Base-by-base conservation (phyloP, 371 early-diverging fungal genomes). In the Rhizopus arrhizus region DNA sequence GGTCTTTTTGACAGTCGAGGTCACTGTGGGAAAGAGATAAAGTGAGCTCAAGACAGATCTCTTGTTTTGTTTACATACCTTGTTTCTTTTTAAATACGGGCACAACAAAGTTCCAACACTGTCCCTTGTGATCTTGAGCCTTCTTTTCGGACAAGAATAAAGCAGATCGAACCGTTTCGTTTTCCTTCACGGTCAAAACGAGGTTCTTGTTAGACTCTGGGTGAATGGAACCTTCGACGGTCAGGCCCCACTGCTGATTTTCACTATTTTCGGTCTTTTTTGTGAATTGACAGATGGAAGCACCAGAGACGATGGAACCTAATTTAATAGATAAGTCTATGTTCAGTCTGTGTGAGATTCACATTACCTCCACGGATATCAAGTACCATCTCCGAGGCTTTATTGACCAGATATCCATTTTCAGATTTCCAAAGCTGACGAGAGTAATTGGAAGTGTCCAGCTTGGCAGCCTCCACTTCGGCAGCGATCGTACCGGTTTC, bases 301-400 rank as follows among this genome's bases (percentile, higher is more conserved):
- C 73, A 48, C 72, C 73, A n/a, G 49, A 53, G 34, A 45, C 48
- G 12, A 79, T 56, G 9, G 65, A 48, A 52, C 72, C 78, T 78
- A 48, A 38, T 38, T n/a, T n/a, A n/a, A n/a, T n/a, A n/a, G n/a
- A n/a, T n/a, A n/a, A n/a, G n/a, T n/a, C n/a, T n/a, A n/a, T n/a
- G n/a, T n/a, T n/a, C n/a, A n/a, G n/a, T n/a, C n/a, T n/a, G n/a
- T n/a, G n/a, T n/a, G n/a, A n/a, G n/a, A n/a, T n/a, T n/a, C n/a
- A n/a, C n/a, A n/a, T n/a, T n/a, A 85, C 85, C 83, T 56, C 83
- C 83, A 42, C 78, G 77, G 62, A 85, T 74, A 61, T 85, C 83
- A 11, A 85, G 72, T 11, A 83, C 85, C 72, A 80, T 74, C 12
- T 77, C 69, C 4, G 85, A 81, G 47, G 81, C 78, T 54, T 80